These are phyloP conservation scores for Ramularia endophylla DNA, from an alignment of 2,329 filamentous ascomycete species.

Conservation along the genomic window DNA sequence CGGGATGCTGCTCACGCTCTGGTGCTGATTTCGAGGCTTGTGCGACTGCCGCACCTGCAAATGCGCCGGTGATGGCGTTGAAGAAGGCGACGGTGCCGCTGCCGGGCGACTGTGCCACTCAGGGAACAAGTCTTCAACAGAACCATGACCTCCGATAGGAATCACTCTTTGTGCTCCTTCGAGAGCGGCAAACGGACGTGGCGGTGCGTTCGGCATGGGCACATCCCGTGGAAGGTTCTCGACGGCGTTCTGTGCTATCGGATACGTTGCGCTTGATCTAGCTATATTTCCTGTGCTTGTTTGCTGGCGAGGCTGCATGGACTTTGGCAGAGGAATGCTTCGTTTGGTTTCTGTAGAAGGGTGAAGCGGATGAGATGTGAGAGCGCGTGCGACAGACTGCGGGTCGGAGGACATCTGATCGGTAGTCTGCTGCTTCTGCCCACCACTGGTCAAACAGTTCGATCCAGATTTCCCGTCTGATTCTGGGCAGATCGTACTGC, in stretches of 20 bases:
- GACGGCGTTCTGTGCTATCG: no score
- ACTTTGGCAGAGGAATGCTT: slow-evolving; percentile 2
- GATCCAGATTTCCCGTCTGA: no score
- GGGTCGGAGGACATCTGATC: neutral
- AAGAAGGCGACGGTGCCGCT: slow-evolving; percentile 8
- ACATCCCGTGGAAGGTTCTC: no score
- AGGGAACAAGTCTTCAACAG: slow-evolving; percentile 26
- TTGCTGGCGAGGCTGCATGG: neutral
- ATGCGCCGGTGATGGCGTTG: slow-evolving; percentile 1
- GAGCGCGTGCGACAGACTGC: slow-evolving; percentile 6
- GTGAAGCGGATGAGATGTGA: slow-evolving; percentile 8
- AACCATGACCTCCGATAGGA: slow-evolving; percentile 12
- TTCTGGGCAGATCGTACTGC: no score
- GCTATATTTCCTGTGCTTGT: no score
- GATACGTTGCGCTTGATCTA: no score
- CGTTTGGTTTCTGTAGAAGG: neutral
- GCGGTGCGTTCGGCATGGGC: no score
- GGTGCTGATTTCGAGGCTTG: slow-evolving; percentile 9
- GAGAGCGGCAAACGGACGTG: no score
- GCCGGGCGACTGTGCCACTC: slow-evolving; percentile 24
- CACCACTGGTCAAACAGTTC: no score
- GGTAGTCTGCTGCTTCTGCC: no score
- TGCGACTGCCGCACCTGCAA: neutral
- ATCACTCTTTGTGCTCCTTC: neutral
- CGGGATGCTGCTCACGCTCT: slow-evolving; percentile 18